phyloP scores from a whole-genome alignment of 805 yeast genomes.

The Pichia rugopelliculosa region DNA sequence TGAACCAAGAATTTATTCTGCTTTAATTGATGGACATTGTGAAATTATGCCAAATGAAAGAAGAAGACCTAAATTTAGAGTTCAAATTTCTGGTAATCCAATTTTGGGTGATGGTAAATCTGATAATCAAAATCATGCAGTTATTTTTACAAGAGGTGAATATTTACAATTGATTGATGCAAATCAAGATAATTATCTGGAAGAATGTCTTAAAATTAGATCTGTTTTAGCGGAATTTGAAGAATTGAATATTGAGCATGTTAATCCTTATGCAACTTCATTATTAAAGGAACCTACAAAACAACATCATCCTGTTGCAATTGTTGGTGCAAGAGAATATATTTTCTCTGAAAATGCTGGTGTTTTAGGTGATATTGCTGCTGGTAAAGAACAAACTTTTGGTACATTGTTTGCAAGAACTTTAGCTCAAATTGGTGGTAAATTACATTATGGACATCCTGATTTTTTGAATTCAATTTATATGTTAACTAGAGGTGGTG shows the following conservation, averaged over 20 bases:
- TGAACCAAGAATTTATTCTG: constrained; percentile 65
- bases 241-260: constrained; percentile 66
- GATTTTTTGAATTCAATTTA: constrained; percentile 69
- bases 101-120: constrained; percentile 86
- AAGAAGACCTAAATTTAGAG: constrained; percentile 70
- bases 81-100: constrained; percentile 76
- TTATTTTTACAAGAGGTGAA: constrained; percentile 78
- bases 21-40: constrained; percentile 76
- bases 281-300: constrained; percentile 49
- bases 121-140: constrained; percentile 77
- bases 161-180: constrained; percentile 81
- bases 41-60: constrained; percentile 64
- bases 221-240: constrained; percentile 78
- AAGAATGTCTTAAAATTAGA: constrained; percentile 78
- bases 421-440: constrained; percentile 77
- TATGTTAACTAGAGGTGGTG: constrained; percentile 85
- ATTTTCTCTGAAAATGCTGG: constrained; percentile 84
- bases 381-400: constrained; percentile 85
- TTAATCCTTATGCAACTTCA: constrained; percentile 74
- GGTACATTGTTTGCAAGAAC: constrained; percentile 83
- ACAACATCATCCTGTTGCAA: constrained; percentile 63
- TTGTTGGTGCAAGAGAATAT: constrained; percentile 82
- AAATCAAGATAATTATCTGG: constrained; percentile 78
- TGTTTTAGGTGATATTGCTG: constrained; percentile 82
- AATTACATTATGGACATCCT: constrained; percentile 84